Percentiles rank a stretch among this genome's conserved stretches.
Conservation (phyloP, 306 rosid species). For the Chamaecrista fasciculata region DNA sequence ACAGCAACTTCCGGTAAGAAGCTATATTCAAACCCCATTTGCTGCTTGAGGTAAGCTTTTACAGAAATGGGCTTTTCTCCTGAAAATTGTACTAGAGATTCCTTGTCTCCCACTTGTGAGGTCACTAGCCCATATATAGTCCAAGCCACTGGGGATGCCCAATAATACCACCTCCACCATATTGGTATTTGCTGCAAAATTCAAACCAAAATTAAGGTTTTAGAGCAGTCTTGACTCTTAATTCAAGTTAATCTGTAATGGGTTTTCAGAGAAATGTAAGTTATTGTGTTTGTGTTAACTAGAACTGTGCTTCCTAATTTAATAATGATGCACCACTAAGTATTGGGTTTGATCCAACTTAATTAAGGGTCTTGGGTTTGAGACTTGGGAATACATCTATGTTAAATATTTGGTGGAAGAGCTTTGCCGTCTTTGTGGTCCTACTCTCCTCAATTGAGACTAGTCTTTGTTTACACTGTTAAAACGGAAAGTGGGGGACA, state of each 20-base stretch:
- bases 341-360: too few species aligned
- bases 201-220: not conserved
- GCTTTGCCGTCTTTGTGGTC: too few species aligned
- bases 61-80: slow-evolving; percentile 17
- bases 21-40: not conserved
- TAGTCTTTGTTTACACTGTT: too few species aligned
- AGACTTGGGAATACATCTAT: too few species aligned
- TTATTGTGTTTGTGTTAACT: not conserved
- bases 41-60: slow-evolving; percentile 31
- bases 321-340: too few species aligned
- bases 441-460: too few species aligned
- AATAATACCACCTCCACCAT: slow-evolving; percentile 43
- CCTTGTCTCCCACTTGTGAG: slow-evolving; percentile 36
- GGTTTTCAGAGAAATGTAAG: not conserved
- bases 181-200: slow-evolving; percentile 38
- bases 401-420: too few species aligned
- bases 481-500: too few species aligned
- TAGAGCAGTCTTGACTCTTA: not conserved
- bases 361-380: too few species aligned
- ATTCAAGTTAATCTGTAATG: not conserved
- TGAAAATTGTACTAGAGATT: slow-evolving; percentile 1
- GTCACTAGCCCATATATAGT: slow-evolving; percentile 37
- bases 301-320: not conserved
- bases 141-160: slow-evolving; percentile 44
- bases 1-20: too few species aligned